Evolutionary conservation across 305 asterid species (phyloP).

Genomic region (Fraxinus sp.): DNA sequence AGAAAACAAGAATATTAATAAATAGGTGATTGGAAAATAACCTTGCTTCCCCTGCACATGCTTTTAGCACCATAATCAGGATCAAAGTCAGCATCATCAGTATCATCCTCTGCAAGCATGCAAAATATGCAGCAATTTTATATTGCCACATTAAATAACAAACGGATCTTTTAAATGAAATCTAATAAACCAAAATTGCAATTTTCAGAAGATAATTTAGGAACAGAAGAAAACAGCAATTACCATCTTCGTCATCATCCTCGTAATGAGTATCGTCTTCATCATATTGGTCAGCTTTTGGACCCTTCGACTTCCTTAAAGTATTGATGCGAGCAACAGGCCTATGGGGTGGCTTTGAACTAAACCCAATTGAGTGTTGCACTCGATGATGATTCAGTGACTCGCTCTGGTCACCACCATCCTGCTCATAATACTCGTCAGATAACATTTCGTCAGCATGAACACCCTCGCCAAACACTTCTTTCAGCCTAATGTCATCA

Average conservation of each 20-base stretch:
- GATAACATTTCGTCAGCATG: conserved; percentile 94
- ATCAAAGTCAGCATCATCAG: conserved; percentile 87
- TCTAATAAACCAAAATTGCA: conserved; percentile 7
- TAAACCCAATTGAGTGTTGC: conserved; percentile 52
- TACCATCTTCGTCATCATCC: conserved; percentile 78
- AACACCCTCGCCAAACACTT: conserved; percentile 54
- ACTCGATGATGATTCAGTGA: conserved; percentile 57
- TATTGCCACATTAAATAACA: background rate
- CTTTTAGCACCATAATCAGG: conserved; percentile 71
- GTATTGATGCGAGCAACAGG: conserved; percentile 43
- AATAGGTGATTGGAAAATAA: conserved; percentile 25
- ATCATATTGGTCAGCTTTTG: conserved; percentile 46
- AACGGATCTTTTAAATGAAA: conserved; percentile 6
- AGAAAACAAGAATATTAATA: conserved; percentile 16
- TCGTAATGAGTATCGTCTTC: conserved; percentile 56
- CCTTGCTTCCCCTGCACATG: conserved; percentile 65
- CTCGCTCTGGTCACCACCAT: conserved; percentile 82
- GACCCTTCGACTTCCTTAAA: conserved; percentile 55
- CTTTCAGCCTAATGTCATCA: conserved; percentile 44
- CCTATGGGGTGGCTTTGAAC: conserved; percentile 50
- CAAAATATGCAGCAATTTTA: conserved; percentile 12
- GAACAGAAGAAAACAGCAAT: background rate
- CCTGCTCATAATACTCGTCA: conserved; percentile 98
- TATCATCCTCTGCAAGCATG: conserved; percentile 82
- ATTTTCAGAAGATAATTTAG: conserved; percentile 11